These are phyloP conservation scores for Bassia scoparia DNA, from an alignment of 148 eudicot genomes.

Conservation along the genomic window DNA sequence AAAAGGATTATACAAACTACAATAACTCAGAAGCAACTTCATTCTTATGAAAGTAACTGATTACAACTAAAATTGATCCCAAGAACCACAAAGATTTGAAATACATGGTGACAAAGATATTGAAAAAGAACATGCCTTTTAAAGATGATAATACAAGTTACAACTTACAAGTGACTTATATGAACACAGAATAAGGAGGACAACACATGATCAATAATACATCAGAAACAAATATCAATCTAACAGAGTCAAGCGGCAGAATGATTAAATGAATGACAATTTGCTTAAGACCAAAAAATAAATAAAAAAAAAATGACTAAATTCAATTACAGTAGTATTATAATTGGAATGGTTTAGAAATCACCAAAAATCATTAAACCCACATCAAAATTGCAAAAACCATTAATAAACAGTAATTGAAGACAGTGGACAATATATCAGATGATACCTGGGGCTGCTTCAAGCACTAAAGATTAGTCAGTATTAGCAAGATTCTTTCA, in stretches of 20 bases:
- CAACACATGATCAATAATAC: neutral
- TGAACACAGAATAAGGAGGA: neutral
- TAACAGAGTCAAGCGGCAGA: neutral
- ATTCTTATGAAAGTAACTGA: neutral
- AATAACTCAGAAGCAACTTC: neutral
- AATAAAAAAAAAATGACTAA: neutral
- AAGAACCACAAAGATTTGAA: neutral
- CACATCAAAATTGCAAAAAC: neutral
- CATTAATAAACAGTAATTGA: neutral
- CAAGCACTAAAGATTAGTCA: slow-evolving; percentile 8
- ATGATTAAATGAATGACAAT: too few relatives aligned
- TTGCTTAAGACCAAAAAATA: neutral
- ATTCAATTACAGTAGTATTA: neutral
- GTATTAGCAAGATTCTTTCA: slow-evolving; percentile 2
- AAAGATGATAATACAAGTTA: neutral
- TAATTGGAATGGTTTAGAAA: neutral
- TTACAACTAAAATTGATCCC: neutral
- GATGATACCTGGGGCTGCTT: slow-evolving; percentile 7
- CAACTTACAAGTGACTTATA: neutral
- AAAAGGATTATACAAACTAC: neutral
- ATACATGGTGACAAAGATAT: neutral
- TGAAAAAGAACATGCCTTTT: neutral
- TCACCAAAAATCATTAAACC: neutral
- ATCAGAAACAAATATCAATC: neutral
- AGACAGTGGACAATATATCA: neutral